Percentiles rank a stretch among this genome's conserved stretches.
These are phyloP conservation scores for Backusella macrospora DNA, from an alignment of 192 early-diverging fungal species.

Conservation along the genomic window DNA sequence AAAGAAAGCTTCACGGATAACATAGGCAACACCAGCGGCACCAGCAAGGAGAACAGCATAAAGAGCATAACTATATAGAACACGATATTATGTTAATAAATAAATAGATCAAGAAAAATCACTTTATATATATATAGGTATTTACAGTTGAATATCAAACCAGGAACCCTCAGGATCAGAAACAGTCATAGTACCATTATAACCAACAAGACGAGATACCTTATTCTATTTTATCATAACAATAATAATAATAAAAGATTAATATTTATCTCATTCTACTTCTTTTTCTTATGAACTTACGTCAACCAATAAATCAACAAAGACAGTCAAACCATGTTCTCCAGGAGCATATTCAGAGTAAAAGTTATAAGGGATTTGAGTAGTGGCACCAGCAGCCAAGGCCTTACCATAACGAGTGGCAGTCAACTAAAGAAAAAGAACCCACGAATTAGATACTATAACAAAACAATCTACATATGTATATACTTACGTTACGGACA, in stretches of 20 bases:
- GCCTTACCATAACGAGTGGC: slow-evolving; percentile 38
- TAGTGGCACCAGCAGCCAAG: slow-evolving; percentile 37
- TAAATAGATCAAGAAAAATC: no score
- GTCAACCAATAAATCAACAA: slow-evolving; percentile 45
- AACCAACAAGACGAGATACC: slow-evolving; percentile 45
- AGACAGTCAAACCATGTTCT: slow-evolving; percentile 47
- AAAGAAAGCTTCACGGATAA: slow-evolving; percentile 51
- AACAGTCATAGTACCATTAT: slow-evolving; percentile 48
- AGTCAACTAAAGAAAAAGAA: slow-evolving; percentile 36
- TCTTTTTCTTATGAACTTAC: slow-evolving; percentile 36
- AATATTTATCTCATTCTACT: background rate
- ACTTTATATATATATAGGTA: background rate
- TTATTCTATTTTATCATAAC: slow-evolving; percentile 31
- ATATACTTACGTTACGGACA: slow-evolving; percentile 44
- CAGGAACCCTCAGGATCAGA: slow-evolving; percentile 52
- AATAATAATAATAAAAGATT: background rate
- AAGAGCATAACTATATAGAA: slow-evolving; percentile 47
- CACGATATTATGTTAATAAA: background rate
- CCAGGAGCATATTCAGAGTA: slow-evolving; percentile 49
- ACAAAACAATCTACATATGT: background rate
- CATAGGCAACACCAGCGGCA: slow-evolving; percentile 48
- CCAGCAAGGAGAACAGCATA: slow-evolving; percentile 46
- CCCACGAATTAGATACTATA: background rate
- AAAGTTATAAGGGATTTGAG: slow-evolving; percentile 49
- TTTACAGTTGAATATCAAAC: slow-evolving; percentile 62